A percentile compares a stretch with the other conserved stretches of the same genome.
phyloP scores from a whole-genome alignment of 495 filamentous ascomycete genomes.

The Stereocaulon alpinum region DNA sequence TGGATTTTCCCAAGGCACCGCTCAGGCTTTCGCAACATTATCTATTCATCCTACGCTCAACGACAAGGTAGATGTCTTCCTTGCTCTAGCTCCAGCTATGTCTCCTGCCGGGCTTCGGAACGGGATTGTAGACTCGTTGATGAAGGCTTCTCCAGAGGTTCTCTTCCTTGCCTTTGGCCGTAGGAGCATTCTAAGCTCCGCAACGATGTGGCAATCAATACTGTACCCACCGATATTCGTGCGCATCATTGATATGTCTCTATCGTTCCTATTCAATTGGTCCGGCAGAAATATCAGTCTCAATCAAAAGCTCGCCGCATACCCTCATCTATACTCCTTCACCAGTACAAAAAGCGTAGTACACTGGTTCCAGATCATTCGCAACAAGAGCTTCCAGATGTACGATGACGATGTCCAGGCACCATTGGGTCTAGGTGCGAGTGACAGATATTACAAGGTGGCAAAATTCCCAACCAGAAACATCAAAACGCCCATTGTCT shows the following conservation, averaged over 20 bases:
- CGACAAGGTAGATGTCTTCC: slow-evolving; percentile 88
- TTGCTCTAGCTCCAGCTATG: slow-evolving; percentile 96
- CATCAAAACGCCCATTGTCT: slow-evolving; percentile 89
- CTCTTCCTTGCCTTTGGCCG: slow-evolving; percentile 93
- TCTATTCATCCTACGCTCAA: slow-evolving; percentile 89
- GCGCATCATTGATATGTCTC: slow-evolving; percentile 71
- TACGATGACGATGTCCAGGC: slow-evolving; percentile 86
- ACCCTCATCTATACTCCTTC: slow-evolving; percentile 91
- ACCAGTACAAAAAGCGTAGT: slow-evolving; percentile 93
- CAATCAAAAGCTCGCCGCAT: slow-evolving; percentile 91
- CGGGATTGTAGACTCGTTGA: slow-evolving; percentile 77
- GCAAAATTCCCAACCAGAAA: slow-evolving; percentile 93
- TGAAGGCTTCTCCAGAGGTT: slow-evolving; percentile 88
- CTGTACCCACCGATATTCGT: slow-evolving; percentile 92
- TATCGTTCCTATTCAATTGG: slow-evolving; percentile 85
- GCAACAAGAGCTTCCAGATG: slow-evolving; percentile 92
- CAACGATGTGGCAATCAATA: slow-evolving; percentile 95
- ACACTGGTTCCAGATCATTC: slow-evolving; percentile 99
- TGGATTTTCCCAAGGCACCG: slow-evolving; percentile 93
- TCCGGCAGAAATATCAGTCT: slow-evolving; percentile 71
- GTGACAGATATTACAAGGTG: slow-evolving; percentile 68
- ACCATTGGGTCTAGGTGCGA: slow-evolving; percentile 46
- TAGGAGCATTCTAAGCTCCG: slow-evolving; percentile 80
- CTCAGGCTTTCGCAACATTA: slow-evolving; percentile 92
- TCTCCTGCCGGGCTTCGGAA: slow-evolving; percentile 83